Evolutionary conservation across 1,284 basidiomycete genomes (phyloP), one percentile per base, ranked within the genome.

Genomic region (Quambalaria eucalypti): DNA sequence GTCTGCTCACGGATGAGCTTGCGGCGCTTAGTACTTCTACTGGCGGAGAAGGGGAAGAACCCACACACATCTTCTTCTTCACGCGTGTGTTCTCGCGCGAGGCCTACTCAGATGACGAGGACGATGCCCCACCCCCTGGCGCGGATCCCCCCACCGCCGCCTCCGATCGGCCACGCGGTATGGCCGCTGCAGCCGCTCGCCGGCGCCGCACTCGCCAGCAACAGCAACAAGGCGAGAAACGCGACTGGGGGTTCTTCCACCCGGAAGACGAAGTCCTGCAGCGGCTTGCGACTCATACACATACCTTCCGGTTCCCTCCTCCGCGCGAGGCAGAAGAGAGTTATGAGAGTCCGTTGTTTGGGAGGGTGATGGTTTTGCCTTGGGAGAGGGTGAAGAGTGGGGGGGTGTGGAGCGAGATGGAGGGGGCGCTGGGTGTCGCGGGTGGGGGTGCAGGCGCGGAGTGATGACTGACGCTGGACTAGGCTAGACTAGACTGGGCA

Each of bases 301-400:
- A 65, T 47, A 72, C 67, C 9, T 74, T 64, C 53, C 67, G 70
- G 30, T 74, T 72, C 64, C 71, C 71, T 0, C 61, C 70, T 5
- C 69, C 68, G 10, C 61, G 52, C 9, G 67, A 72, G 48, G 68
- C 70, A 12, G 63, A 62, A 2, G 68, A 71, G 31, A 57, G 59
- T 49, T 74, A 66, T 29, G 70, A 74, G 48, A 61, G 70, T 19
- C 70, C 70, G 0, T 52, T 74, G 25, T 74, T 66, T 52, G 71
- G 66, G 4, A 59, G 71, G 4, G 50, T 74, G 28, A 56, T 64
- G 10, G 56, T 70, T 3, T 59, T 74, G 8, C 69, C 2, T 59
- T 62, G 9, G 64, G 36, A 39, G 21, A 39, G 21, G 36, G 36
- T 39, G 16, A 39, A 39, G 36, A 39, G 36, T 21, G 36, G 36